phyloP scores from a whole-genome alignment of 306 rosid genomes.

The Chamaecrista fasciculata region DNA sequence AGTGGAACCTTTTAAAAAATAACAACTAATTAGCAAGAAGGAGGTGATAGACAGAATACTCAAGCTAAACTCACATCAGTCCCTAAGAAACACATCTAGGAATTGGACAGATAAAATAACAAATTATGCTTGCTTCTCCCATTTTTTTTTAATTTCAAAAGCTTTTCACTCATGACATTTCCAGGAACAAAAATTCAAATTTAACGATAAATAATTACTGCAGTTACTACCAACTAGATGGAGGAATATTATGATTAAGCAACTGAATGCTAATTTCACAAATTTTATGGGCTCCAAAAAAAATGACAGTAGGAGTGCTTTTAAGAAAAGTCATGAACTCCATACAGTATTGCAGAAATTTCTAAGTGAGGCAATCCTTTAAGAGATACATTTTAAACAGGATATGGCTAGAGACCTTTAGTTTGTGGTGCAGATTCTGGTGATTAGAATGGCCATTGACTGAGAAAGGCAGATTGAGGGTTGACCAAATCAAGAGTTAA shows the following conservation, averaged over 20 bases:
- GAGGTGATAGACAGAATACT: background rate
- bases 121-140: background rate
- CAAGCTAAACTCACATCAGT: constrained; percentile 5
- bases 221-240: background rate
- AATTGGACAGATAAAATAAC: constrained; percentile 2
- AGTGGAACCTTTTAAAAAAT: constrained; percentile 84
- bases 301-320: background rate
- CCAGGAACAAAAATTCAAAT: background rate
- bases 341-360: too few species aligned
- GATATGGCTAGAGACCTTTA: background rate
- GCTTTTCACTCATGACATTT: background rate
- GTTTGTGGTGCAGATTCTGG: background rate
- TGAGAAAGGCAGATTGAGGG: background rate
- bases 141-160: background rate
- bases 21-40: constrained; percentile 28
- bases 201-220: background rate
- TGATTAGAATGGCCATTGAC: background rate
- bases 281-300: background rate
- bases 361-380: background rate
- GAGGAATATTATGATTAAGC: background rate
- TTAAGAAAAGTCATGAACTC: background rate
- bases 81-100: constrained; percentile 3
- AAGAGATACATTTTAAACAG: background rate
- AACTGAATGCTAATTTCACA: background rate
- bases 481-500: background rate